Evolutionary conservation across 2,329 filamentous ascomycete species (phyloP).

Genomic region (Rutstroemia sydowiana): DNA sequence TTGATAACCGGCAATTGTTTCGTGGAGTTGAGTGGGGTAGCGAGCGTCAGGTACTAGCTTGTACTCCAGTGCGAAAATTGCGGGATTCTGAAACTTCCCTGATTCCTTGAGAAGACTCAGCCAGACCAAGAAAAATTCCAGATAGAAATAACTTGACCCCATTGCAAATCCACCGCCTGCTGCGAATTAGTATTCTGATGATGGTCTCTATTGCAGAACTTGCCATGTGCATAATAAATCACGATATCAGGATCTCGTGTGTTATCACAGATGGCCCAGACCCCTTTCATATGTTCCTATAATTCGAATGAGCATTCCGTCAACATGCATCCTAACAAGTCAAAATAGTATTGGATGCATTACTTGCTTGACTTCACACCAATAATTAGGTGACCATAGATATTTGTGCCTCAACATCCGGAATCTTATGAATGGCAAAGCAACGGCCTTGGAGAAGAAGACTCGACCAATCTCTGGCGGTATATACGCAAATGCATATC

Average conservation of each 20-base stretch:
- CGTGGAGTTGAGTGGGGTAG: constrained; percentile 66
- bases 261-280: constrained; percentile 62
- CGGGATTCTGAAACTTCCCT: constrained; percentile 66
- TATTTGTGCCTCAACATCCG: constrained; percentile 69
- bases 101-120: constrained; percentile 52
- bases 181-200: neutral
- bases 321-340: neutral
- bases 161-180: constrained; percentile 76
- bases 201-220: constrained; percentile 17
- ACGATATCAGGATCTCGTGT: constrained; percentile 61
- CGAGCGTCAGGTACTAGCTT: constrained; percentile 61
- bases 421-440: constrained; percentile 67
- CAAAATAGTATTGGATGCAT: neutral
- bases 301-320: constrained; percentile 7
- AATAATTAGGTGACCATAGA: constrained; percentile 52
- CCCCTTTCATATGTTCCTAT: constrained; percentile 47
- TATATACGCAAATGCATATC: constrained; percentile 68
- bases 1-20: constrained; percentile 63
- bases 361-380: constrained; percentile 51
- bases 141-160: constrained; percentile 76
- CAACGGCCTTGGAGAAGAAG: constrained; percentile 69
- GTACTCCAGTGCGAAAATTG: constrained; percentile 74
- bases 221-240: constrained; percentile 77
- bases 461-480: constrained; percentile 62
- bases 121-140: constrained; percentile 75